phyloP scores from a whole-genome alignment of 345 rosid species.

The Pistacia vera region DNA sequence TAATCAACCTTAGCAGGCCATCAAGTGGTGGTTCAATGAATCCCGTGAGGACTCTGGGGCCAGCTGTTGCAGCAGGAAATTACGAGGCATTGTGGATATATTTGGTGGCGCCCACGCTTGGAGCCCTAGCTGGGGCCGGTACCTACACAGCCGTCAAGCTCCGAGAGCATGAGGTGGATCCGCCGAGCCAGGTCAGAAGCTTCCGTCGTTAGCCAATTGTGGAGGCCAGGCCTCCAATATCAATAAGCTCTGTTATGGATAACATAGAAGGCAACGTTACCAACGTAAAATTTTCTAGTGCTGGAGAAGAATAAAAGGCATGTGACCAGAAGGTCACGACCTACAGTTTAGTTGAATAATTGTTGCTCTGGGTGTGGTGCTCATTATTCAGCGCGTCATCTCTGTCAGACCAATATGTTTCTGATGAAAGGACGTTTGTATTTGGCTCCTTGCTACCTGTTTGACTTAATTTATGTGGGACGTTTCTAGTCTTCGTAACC shows the following conservation, averaged over 20 bases:
- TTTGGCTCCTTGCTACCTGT: no score
- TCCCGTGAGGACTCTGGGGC: constrained; percentile 85
- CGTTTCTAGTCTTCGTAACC: no score
- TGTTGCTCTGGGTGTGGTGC: constrained; percentile 11
- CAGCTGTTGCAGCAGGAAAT: constrained; percentile 94
- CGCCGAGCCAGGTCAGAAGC: constrained; percentile 77
- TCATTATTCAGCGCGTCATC: no score
- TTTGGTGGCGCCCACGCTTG: constrained; percentile 85
- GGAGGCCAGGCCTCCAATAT: background rate
- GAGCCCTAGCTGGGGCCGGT: constrained; percentile 79
- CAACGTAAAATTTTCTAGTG: background rate
- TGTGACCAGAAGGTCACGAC: constrained; percentile 30
- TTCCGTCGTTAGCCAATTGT: constrained; percentile 60
- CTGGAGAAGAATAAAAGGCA: constrained; percentile 12
- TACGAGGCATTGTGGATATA: constrained; percentile 77
- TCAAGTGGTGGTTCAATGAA: constrained; percentile 89
- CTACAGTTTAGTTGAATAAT: constrained; percentile 23
- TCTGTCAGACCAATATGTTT: no score
- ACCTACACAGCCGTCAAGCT: constrained; percentile 83
- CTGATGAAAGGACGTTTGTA: no score
- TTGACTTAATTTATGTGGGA: no score
- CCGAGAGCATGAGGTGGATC: constrained; percentile 52
- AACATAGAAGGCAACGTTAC: background rate
- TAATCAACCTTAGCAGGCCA: constrained; percentile 45
- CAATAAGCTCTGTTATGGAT: background rate